Percentiles rank a stretch among this genome's conserved stretches.
These are phyloP conservation scores for Podochytrium sp. DNA, from an alignment of 192 early-diverging fungal genomes.

Conservation along the genomic window DNA sequence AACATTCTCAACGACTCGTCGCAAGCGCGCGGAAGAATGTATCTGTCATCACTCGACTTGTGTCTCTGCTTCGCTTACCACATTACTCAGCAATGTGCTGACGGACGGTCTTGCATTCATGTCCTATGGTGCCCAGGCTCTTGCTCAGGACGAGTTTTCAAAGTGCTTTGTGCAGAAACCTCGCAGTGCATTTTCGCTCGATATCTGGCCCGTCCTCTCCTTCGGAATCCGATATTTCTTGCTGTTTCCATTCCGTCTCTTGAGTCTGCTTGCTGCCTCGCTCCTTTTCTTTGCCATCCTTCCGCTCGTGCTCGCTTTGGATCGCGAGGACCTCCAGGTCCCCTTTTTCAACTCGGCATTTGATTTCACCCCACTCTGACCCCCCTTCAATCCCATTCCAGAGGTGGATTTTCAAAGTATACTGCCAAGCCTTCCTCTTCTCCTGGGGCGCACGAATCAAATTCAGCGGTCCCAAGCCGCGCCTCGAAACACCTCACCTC, in stretches of 20 bases:
- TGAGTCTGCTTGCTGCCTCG: slow-evolving; percentile 34
- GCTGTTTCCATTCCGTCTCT: slow-evolving; percentile 47
- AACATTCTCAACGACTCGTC: no score
- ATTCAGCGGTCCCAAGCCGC: slow-evolving; percentile 49
- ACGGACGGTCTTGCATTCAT: slow-evolving; percentile 61
- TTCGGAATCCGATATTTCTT: slow-evolving; percentile 45
- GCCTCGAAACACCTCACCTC: slow-evolving; percentile 47
- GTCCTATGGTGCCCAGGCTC: slow-evolving; percentile 54
- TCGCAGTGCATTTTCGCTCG: slow-evolving; percentile 37
- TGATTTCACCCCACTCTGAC: slow-evolving; percentile 7
- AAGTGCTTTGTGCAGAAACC: slow-evolving; percentile 58
- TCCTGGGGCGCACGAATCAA: slow-evolving; percentile 55
- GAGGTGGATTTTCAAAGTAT: slow-evolving; percentile 50
- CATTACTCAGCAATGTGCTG: slow-evolving; percentile 31
- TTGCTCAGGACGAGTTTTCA: slow-evolving; percentile 55
- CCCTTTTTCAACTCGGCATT: background rate
- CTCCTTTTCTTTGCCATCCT: slow-evolving; percentile 48
- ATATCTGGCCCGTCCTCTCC: slow-evolving; percentile 37
- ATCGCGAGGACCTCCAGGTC: slow-evolving; percentile 44
- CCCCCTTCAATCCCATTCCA: slow-evolving; percentile 14
- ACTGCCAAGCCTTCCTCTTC: slow-evolving; percentile 54
- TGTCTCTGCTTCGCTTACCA: background rate
- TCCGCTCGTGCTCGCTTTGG: slow-evolving; percentile 47
- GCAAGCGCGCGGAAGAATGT: no score
- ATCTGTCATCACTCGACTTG: background rate